phyloP scores from a whole-genome alignment of 768 basidiomycete species.

The Leccinum barrowsii region DNA sequence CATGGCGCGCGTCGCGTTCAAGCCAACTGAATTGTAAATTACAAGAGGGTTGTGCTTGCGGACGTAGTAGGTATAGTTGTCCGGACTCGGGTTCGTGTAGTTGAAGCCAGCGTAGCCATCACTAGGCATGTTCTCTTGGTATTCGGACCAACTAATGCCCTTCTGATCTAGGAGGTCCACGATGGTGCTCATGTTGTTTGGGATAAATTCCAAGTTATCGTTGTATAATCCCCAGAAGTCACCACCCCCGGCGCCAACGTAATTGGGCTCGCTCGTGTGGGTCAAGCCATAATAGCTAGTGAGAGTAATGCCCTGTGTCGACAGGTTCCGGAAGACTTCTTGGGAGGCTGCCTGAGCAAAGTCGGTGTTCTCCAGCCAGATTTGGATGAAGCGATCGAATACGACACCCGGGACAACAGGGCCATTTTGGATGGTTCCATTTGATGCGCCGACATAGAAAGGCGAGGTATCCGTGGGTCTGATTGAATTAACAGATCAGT shows the following conservation, averaged over 20 bases:
- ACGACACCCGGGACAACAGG: constrained; percentile 38
- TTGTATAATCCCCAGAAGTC: constrained; percentile 48
- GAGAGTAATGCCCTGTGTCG: constrained; percentile 47
- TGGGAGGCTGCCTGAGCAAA: constrained; percentile 30
- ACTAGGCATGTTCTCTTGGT: constrained; percentile 54
- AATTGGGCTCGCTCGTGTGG: constrained; percentile 63
- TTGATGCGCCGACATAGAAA: constrained; percentile 40
- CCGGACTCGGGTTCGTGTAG: constrained; percentile 24
- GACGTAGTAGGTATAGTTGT: constrained; percentile 45
- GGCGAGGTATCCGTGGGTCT: constrained; percentile 25
- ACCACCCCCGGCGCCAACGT: constrained; percentile 44
- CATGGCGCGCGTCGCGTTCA: constrained; percentile 36
- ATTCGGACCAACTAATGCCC: constrained; percentile 56
- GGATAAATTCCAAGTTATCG: constrained; percentile 36
- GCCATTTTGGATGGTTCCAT: constrained; percentile 38
- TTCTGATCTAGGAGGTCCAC: constrained; percentile 58
- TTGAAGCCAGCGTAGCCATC: constrained; percentile 45
- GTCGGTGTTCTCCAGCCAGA: constrained; percentile 62
- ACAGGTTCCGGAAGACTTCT: constrained; percentile 35
- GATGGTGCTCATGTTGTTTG: constrained; percentile 50
- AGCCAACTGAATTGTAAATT: constrained; percentile 48
- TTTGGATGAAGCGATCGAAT: constrained; percentile 45
- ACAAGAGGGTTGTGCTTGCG: constrained; percentile 55
- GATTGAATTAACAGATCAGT: not conserved
- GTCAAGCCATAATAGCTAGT: constrained; percentile 46